phyloP scores from a whole-genome alignment of 805 yeast species.

The Wickerhamiella australiensis region DNA sequence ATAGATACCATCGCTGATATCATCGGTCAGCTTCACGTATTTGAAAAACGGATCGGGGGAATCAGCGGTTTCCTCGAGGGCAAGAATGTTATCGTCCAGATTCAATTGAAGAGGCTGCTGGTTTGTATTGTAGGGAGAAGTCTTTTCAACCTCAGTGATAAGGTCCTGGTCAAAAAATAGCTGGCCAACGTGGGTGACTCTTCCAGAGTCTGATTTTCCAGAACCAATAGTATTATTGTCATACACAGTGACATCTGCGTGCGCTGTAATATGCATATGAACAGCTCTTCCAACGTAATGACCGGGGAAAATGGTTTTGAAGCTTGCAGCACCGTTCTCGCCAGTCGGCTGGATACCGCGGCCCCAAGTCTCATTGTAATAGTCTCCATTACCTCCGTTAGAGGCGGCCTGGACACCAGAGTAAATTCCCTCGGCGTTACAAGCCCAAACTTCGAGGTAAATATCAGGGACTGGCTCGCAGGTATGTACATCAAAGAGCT shows the following conservation, averaged over 20 bases:
- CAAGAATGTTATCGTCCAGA: background rate
- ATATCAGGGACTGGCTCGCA: background rate
- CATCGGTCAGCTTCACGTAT: background rate
- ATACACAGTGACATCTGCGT: background rate
- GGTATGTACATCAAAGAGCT: background rate
- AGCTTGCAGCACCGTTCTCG: background rate
- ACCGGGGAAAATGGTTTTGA: slow-evolving; percentile 3
- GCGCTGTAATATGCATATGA: slow-evolving; percentile 3
- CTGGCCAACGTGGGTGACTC: background rate
- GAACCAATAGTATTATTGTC: background rate
- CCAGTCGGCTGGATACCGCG: background rate
- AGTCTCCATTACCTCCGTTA: background rate
- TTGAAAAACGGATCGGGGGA: slow-evolving; percentile 1
- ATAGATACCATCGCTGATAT: background rate
- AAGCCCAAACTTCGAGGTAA: slow-evolving; percentile 1
- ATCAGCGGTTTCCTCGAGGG: background rate
- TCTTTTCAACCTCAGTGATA: background rate
- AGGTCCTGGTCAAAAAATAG: background rate
- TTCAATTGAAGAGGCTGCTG: background rate
- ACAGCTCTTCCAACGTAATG: background rate
- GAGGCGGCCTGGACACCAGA: background rate
- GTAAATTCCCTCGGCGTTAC: slow-evolving; percentile 1
- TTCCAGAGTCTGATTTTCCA: background rate
- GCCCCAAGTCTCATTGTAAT: background rate
- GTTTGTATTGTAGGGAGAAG: background rate